Conservation (phyloP, 192 early-diverging fungal species). For the Gryganskiella cystojenkinii region DNA sequence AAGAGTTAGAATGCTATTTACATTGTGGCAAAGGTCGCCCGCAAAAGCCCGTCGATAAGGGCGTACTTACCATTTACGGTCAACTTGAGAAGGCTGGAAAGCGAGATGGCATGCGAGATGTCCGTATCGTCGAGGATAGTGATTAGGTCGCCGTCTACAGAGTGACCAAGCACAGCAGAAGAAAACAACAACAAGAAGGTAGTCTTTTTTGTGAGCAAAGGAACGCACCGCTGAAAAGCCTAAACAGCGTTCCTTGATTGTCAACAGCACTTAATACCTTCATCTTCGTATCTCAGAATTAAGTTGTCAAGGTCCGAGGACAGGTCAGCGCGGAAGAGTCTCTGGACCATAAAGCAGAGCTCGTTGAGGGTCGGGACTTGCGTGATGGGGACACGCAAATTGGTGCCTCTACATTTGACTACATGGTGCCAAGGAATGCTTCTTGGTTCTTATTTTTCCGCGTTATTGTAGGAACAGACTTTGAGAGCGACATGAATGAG, state of each 20-base stretch:
- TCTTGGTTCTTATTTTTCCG: background rate
- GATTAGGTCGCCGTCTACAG: slow-evolving; percentile 65
- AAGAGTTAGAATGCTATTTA: background rate
- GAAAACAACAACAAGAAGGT: background rate
- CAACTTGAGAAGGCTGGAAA: slow-evolving; percentile 57
- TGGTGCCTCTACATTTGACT: slow-evolving; percentile 59
- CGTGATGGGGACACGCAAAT: slow-evolving; percentile 57
- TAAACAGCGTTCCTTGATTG: no score
- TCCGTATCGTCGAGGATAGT: slow-evolving; percentile 62
- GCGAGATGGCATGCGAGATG: slow-evolving; percentile 59
- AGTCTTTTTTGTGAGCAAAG: background rate
- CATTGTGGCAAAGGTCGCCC: background rate
- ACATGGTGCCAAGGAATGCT: slow-evolving; percentile 1
- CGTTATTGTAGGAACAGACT: background rate
- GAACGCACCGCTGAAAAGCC: no score
- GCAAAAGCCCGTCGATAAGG: background rate
- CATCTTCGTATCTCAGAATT: slow-evolving; percentile 58
- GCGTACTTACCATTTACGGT: slow-evolving; percentile 53
- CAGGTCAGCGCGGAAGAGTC: slow-evolving; percentile 53
- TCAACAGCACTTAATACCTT: slow-evolving; percentile 53
- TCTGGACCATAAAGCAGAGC: slow-evolving; percentile 60
- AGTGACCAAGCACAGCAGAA: background rate
- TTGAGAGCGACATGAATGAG: background rate
- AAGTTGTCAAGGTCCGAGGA: slow-evolving; percentile 54
- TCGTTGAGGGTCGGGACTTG: slow-evolving; percentile 64